Conservation (phyloP, 129 eudicot species). For the Pseudognaphalium luteoalbum region DNA sequence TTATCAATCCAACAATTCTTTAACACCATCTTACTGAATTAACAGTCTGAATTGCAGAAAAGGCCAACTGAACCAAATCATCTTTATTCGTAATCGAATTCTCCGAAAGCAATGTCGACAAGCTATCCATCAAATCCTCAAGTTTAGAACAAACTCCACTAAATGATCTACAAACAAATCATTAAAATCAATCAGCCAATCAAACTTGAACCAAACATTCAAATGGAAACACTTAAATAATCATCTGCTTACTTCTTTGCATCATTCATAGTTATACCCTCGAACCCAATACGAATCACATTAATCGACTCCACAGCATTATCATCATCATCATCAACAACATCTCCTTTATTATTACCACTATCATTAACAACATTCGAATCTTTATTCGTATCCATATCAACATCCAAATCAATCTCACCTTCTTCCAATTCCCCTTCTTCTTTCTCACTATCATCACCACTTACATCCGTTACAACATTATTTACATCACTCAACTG, state of each 20-base stretch:
- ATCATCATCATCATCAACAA: constrained; percentile 24
- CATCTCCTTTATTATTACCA: constrained; percentile 31
- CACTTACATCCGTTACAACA: constrained; percentile 46
- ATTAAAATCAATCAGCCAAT: constrained; percentile 15
- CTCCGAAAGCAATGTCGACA: constrained; percentile 47
- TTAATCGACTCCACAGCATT: constrained; percentile 41
- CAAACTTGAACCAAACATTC: neutral
- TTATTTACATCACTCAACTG: constrained; percentile 4
- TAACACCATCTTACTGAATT: constrained; percentile 52
- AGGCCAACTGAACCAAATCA: constrained; percentile 50
- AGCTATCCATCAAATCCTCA: constrained; percentile 45
- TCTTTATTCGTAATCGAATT: constrained; percentile 46
- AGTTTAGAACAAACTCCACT: constrained; percentile 55
- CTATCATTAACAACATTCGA: constrained; percentile 13
- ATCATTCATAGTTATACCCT: constrained; percentile 47
- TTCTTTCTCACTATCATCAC: constrained; percentile 48
- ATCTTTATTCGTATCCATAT: constrained; percentile 10
- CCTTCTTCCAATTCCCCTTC: constrained; percentile 82
- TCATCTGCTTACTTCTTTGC: constrained; percentile 61
- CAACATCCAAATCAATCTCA: constrained; percentile 58
- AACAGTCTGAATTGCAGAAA: constrained; percentile 55
- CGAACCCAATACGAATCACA: constrained; percentile 50
- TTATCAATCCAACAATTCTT: neutral
- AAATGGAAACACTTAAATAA: neutral
- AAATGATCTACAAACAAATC: constrained; percentile 56